phyloP scores from a whole-genome alignment of 768 basidiomycete species.

The Rhodocollybia butyracea region DNA sequence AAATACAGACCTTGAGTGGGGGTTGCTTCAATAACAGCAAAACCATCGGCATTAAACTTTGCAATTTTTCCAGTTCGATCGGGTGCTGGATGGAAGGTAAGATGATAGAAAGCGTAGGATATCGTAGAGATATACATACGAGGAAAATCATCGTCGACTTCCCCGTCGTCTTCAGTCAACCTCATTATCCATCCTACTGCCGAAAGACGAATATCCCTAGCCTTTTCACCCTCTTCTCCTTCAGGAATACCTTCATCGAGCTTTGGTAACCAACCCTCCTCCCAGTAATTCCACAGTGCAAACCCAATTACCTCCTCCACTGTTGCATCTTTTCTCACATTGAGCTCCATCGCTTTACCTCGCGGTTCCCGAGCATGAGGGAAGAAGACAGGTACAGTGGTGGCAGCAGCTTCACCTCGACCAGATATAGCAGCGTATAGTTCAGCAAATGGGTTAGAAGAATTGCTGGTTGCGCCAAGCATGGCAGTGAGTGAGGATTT shows the following conservation, averaged over 20 bases:
- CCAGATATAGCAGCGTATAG: slow-evolving; percentile 85
- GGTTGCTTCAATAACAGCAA: slow-evolving; percentile 81
- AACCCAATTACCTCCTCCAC: slow-evolving; percentile 97
- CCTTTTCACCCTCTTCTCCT: slow-evolving; percentile 58
- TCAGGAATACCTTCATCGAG: slow-evolving; percentile 59
- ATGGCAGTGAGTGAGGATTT: slow-evolving; percentile 72
- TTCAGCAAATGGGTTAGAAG: slow-evolving; percentile 85
- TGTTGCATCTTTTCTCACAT: slow-evolving; percentile 81
- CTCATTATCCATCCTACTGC: slow-evolving; percentile 90
- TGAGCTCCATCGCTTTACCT: slow-evolving; percentile 64
- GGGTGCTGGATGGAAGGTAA: slow-evolving; percentile 57
- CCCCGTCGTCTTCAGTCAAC: slow-evolving; percentile 95
- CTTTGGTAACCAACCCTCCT: slow-evolving; percentile 77
- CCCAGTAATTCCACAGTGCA: slow-evolving; percentile 91
- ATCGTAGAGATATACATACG: too few relatives aligned
- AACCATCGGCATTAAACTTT: slow-evolving; percentile 89
- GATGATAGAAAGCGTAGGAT: slow-evolving; percentile 13
- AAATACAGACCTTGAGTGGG: slow-evolving; percentile 56
- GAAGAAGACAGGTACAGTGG: slow-evolving; percentile 78
- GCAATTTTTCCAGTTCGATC: slow-evolving; percentile 82
- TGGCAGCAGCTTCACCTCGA: slow-evolving; percentile 59
- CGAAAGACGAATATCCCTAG: slow-evolving; percentile 52
- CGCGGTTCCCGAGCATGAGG: slow-evolving; percentile 67
- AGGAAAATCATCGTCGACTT: slow-evolving; percentile 98
- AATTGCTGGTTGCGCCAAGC: slow-evolving; percentile 56